phyloP scores from a whole-genome alignment of 495 filamentous ascomycete species.

The Daldinia bambusicola region DNA sequence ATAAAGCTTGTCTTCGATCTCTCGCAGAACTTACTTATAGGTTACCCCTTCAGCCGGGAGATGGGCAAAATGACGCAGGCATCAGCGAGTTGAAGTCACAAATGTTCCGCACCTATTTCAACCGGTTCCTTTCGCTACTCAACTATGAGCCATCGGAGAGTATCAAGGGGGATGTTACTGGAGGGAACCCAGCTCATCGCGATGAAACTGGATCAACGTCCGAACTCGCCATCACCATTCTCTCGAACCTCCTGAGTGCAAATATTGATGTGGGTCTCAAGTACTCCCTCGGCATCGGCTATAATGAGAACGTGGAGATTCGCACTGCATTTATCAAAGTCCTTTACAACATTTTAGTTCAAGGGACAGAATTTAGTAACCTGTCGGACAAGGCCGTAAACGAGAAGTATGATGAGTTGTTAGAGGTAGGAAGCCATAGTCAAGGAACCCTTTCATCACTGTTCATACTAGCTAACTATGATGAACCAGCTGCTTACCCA shows the following conservation, averaged over 20 bases:
- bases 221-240: constrained; percentile 70
- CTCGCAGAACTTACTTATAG: constrained; percentile 71
- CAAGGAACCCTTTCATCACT: background rate
- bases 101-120: constrained; percentile 76
- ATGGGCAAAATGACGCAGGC: constrained; percentile 68
- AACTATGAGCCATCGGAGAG: constrained; percentile 64
- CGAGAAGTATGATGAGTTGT: constrained; percentile 70
- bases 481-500: constrained; percentile 63
- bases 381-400: constrained; percentile 70
- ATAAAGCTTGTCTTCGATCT: constrained; percentile 68
- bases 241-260: constrained; percentile 72
- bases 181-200: constrained; percentile 38
- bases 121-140: constrained; percentile 68
- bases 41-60: constrained; percentile 70
- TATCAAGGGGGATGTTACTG: constrained; percentile 46
- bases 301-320: constrained; percentile 72
- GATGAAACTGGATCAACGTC: constrained; percentile 61
- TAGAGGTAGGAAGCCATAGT: constrained; percentile 57
- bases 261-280: constrained; percentile 76
- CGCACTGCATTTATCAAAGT: constrained; percentile 74
- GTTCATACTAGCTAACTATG: constrained; percentile 10
- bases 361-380: constrained; percentile 74
- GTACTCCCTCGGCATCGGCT: constrained; percentile 71
- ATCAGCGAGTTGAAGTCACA: constrained; percentile 70
- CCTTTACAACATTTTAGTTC: constrained; percentile 71